Evolutionary conservation across 495 filamentous ascomycete genomes (phyloP), one percentile per base, ranked within the genome.

Genomic region (Tuber magnatum): DNA sequence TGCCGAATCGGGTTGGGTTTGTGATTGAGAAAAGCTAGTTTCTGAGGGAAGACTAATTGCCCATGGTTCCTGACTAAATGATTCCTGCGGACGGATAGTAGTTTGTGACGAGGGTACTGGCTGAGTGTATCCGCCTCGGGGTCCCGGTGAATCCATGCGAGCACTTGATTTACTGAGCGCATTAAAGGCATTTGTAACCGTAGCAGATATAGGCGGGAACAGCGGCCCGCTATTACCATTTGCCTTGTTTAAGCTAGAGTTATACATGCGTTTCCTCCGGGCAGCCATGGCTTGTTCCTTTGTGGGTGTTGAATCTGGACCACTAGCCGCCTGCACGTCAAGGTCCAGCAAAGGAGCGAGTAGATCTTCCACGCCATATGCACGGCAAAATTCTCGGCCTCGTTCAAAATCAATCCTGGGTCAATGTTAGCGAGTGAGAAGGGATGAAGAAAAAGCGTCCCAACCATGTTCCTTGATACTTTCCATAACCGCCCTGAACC

Each of bases 231-330:
- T 87, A 73, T 91, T 86, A 46, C 89, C 90, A 78, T 89, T 88
- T 32, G 85, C 83, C 61, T 92, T 90, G 69, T 85, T 90, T 43
- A 96, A 90, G 16, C 83, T 85, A 35, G 89, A 86, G 79, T 92
- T 96, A 81, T 97, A 92, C 86, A 93, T 88, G 74, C 94, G 88
- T 82, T 99, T 98, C 74, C 95, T 87, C 83, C 97, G 93, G 22
- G 96, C 96, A 41, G 95, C 96, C 95, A 97, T 97, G 72, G 95
- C 95, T 84, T 99, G 95, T 84, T 99, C 95, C 83, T 99, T 99
- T n/a, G 95, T 99, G 0, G 95, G 95, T 6, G 95, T 99, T 90
- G 71, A 94, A 87, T 75, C 88, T 87, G 70, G 91, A 85, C 46
- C 90, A 87, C 51, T 87, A 83, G 76, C 86, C 68, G 81, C 75